Evolutionary conservation across 306 rosid species (phyloP), one percentile per base, ranked within the genome.

Genomic region (Sechiopsis laciniata): DNA sequence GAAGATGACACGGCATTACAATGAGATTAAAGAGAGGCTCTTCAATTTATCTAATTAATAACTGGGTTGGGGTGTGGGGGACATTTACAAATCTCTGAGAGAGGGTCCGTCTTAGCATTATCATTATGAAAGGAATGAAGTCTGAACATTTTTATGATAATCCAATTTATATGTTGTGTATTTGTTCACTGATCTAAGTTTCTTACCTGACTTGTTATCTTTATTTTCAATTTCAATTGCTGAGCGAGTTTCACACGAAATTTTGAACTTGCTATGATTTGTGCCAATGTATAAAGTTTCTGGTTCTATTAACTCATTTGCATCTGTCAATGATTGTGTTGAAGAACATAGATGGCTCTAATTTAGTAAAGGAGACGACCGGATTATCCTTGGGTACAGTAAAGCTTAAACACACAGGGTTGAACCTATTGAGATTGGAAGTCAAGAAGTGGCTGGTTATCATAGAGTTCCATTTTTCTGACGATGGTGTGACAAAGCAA

Each of bases 381-480:
- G 80, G 42, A 70, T 84, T 82, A 82, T 87, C 80, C 77, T 85
- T 76, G 66, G 81, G 76, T 80, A 73, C 74, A 52, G 85, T 82
- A 64, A 82, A 62, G 77, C 77, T 67, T 84, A 83, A 74, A 56
- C 59, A 53, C 74, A 55, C 72, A 84, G 55, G 67, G 77, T 79
- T 53, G 61, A 68, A 32, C 74, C 24, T 55, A 52, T 76, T 69
- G 77, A 62, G 75, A 69, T 77, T 78, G 76, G 78, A 82, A 79
- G 71, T 73, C 77, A 74, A 74, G 84, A 79, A 64, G 78, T 78
- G 7, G 83, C 83, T 74, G 85, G 83, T 73, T 57, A 82, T 76
- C 76, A 80, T 60, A 82, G 92, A 79, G 92, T 83, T 57, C 93
- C 80, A 75, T 92, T 95, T 13, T 90, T 90, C 80, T 88, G 89